Conservation (phyloP, 1,139 yeast genomes). For the Hyphopichia buzzinii region DNA sequence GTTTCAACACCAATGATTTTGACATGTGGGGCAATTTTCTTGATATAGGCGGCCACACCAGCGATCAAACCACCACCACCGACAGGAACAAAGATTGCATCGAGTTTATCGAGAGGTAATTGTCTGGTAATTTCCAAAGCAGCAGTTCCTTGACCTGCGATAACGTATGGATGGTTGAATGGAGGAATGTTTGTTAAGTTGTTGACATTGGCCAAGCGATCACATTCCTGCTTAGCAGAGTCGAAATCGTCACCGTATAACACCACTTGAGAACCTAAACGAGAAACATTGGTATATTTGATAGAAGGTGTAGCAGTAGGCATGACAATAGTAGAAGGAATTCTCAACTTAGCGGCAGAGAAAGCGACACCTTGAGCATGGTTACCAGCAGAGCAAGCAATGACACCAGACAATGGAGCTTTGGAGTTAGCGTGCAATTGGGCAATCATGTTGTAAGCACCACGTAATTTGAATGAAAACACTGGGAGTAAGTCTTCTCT, state of each 20-base stretch:
- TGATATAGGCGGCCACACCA: conserved; percentile 85
- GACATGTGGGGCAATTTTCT: conserved; percentile 96
- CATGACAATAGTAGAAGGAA: conserved; percentile 96
- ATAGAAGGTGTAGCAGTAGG: conserved; percentile 96
- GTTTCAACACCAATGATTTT: conserved; percentile 96
- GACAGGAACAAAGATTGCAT: conserved; percentile 87
- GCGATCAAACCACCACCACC: conserved; percentile 98
- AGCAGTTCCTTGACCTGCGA: conserved; percentile 99
- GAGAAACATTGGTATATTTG: conserved; percentile 83
- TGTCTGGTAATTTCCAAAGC: conserved; percentile 93
- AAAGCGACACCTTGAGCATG: conserved; percentile 99
- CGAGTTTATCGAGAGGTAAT: conserved; percentile 69
- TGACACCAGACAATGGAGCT: conserved; percentile 78
- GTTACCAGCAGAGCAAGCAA: conserved; percentile 98
- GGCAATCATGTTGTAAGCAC: conserved; percentile 97
- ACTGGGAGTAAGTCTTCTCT: conserved; percentile 95
- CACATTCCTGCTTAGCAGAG: conserved; percentile 86
- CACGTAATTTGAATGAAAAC: conserved; percentile 92
- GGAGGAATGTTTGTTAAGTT: conserved; percentile 92
- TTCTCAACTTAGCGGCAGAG: conserved; percentile 78
- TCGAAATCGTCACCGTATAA: conserved; percentile 93
- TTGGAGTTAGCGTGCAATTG: conserved; percentile 60
- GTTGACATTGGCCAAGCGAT: conserved; percentile 61
- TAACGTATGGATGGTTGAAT: conserved; percentile 94
- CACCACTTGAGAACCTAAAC: conserved; percentile 93